Evolutionary conservation across 495 filamentous ascomycete genomes (phyloP).

Genomic region (Wilcoxina mikolae): DNA sequence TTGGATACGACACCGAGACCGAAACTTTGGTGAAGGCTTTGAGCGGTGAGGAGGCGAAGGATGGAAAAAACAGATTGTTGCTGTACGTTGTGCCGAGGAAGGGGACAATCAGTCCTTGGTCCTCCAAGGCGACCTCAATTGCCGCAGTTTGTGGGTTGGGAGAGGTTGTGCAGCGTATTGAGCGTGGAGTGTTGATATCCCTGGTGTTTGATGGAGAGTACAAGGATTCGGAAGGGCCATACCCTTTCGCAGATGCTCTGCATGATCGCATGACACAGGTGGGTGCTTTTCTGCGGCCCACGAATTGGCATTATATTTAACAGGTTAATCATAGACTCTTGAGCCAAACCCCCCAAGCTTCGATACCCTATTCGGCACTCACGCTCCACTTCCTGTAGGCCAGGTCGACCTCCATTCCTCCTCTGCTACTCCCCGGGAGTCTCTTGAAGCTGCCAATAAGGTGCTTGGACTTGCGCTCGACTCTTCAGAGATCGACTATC

Average conservation of each 20-base stretch:
- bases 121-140: slow-evolving; percentile 86
- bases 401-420: slow-evolving; percentile 54
- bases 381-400: slow-evolving; percentile 51
- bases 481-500: slow-evolving; percentile 78
- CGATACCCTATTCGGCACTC: slow-evolving; percentile 62
- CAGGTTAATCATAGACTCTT: slow-evolving; percentile 40
- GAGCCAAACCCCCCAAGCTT: slow-evolving; percentile 50
- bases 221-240: slow-evolving; percentile 30
- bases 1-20: slow-evolving; percentile 32
- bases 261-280: slow-evolving; percentile 81
- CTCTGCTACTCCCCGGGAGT: slow-evolving; percentile 46
- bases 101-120: slow-evolving; percentile 90
- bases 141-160: slow-evolving; percentile 77
- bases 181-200: slow-evolving; percentile 63
- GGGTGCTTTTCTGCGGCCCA: background rate
- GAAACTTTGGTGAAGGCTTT: slow-evolving; percentile 21
- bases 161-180: slow-evolving; percentile 61
- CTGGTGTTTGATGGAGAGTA: slow-evolving; percentile 43
- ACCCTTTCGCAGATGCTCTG: slow-evolving; percentile 53
- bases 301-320: slow-evolving; percentile 1
- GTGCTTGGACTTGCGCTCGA: slow-evolving; percentile 74
- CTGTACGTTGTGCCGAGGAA: slow-evolving; percentile 58
- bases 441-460: slow-evolving; percentile 69
- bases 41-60: slow-evolving; percentile 31
- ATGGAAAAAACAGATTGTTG: slow-evolving; percentile 34